Conservation (phyloP, 2,329 filamentous ascomycete species). For the Alternaria sp. region DNA sequence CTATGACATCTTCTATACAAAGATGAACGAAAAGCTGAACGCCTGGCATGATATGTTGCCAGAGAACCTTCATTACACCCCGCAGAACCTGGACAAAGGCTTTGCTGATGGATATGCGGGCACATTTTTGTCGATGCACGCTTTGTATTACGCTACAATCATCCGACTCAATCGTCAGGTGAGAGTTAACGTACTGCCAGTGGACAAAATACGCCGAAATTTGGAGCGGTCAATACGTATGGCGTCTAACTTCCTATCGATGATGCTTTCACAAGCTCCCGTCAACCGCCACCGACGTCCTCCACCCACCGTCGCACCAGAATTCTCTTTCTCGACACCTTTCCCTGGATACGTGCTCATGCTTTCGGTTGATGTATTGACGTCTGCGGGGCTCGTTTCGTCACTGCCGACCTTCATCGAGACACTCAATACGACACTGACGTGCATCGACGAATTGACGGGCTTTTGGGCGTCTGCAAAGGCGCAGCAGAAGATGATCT, state of each 20-base stretch:
- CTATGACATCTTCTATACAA: conserved; percentile 63
- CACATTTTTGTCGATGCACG: conserved; percentile 70
- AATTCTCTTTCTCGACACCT: conserved; percentile 60
- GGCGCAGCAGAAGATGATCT: conserved; percentile 61
- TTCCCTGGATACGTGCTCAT: conserved; percentile 70
- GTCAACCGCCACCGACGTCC: conserved; percentile 40
- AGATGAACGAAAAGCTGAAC: conserved; percentile 62
- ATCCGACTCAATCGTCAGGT: conserved; percentile 72
- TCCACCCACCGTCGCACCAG: conserved; percentile 31
- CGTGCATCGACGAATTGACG: conserved; percentile 65
- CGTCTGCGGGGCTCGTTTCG: conserved; percentile 61
- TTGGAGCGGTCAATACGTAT: conserved; percentile 40
- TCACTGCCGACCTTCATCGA: conserved; percentile 63
- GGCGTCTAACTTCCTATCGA: conserved; percentile 42
- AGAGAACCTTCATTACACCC: conserved; percentile 62
- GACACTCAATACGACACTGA: conserved; percentile 62
- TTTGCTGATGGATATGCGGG: conserved; percentile 64
- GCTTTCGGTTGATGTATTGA: conserved; percentile 72
- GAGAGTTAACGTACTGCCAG: conserved; percentile 36
- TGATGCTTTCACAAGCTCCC: conserved; percentile 45
- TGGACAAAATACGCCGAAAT: conserved; percentile 44
- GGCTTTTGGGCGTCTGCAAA: conserved; percentile 68
- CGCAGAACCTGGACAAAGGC: conserved; percentile 66
- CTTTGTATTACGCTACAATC: conserved; percentile 71
- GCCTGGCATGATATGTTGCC: conserved; percentile 69